Evolutionary conservation across 2,329 filamentous ascomycete genomes (phyloP).

Genomic region (Colletotrichum kahawae): DNA sequence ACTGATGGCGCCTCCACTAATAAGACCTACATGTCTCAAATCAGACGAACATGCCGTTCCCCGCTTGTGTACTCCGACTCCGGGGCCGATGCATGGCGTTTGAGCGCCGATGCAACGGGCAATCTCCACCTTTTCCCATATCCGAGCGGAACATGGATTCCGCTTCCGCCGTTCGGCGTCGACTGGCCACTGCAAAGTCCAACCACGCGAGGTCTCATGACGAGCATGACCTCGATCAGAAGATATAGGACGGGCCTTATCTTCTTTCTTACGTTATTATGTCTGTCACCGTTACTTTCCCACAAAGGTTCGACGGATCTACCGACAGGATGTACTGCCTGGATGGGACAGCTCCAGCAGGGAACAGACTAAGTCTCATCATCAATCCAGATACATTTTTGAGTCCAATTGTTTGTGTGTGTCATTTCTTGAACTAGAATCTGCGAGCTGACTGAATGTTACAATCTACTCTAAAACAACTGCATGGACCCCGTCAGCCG

Average conservation of each 20-base stretch:
- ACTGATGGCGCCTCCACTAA: background rate
- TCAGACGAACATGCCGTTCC: background rate
- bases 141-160: background rate
- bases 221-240: background rate
- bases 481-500: background rate
- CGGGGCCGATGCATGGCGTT: background rate
- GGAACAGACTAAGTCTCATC: background rate
- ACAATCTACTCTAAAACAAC: background rate
- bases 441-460: background rate
- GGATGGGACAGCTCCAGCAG: background rate
- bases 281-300: background rate
- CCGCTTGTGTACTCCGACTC: background rate
- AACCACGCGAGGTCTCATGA: background rate
- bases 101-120: background rate
- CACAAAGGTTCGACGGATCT: background rate
- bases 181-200: too few relatives aligned
- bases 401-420: background rate
- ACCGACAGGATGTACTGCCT: background rate
- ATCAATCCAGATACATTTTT: background rate
- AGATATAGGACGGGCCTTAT: background rate
- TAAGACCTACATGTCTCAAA: background rate
- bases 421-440: background rate
- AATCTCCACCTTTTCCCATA: background rate
- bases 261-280: background rate
- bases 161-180: background rate